A percentile compares a stretch with the other conserved stretches of the same genome.
Conservation (phyloP, 192 early-diverging fungal genomes). For the Spinellus fusiger region DNA sequence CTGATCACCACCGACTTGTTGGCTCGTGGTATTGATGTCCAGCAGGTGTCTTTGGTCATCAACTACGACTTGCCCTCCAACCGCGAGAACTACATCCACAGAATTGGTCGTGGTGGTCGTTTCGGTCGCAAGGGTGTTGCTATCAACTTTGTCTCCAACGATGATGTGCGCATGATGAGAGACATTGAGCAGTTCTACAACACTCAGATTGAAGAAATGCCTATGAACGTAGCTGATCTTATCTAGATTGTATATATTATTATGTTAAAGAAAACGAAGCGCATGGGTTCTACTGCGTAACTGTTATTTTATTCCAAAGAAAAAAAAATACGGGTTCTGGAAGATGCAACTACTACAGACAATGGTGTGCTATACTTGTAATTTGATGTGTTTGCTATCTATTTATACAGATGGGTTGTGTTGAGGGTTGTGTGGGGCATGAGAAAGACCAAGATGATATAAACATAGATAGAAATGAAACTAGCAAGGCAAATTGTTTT, state of each 20-base stretch:
- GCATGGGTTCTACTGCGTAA: too few relatives aligned
- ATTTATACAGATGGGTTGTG: too few relatives aligned
- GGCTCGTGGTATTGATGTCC: conserved; percentile 99
- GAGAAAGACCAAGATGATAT: too few relatives aligned
- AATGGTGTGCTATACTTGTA: too few relatives aligned
- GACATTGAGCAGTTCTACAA: conserved; percentile 95
- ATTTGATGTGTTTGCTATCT: too few relatives aligned
- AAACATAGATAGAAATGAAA: too few relatives aligned
- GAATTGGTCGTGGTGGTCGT: conserved; percentile 99
- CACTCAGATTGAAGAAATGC: conserved; percentile 99
- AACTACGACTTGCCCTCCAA: conserved; percentile 96
- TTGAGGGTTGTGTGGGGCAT: too few relatives aligned
- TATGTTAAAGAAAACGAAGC: not conserved
- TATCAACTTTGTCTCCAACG: conserved; percentile 97
- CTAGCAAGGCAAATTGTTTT: too few relatives aligned
- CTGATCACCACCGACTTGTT: conserved; percentile 97
- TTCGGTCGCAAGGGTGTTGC: conserved; percentile 99
- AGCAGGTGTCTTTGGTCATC: conserved; percentile 98
- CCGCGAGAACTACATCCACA: conserved; percentile 99
- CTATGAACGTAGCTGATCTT: conserved; percentile 92
- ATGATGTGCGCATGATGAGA: conserved; percentile 87
- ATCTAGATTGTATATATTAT: conserved; percentile 42
- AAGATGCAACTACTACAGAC: too few relatives aligned
- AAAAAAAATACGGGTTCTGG: too few relatives aligned
- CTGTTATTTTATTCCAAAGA: too few relatives aligned